These are phyloP conservation scores for Scalesia atractyloides DNA, from an alignment of 129 eudicot species.

Conservation along the genomic window DNA sequence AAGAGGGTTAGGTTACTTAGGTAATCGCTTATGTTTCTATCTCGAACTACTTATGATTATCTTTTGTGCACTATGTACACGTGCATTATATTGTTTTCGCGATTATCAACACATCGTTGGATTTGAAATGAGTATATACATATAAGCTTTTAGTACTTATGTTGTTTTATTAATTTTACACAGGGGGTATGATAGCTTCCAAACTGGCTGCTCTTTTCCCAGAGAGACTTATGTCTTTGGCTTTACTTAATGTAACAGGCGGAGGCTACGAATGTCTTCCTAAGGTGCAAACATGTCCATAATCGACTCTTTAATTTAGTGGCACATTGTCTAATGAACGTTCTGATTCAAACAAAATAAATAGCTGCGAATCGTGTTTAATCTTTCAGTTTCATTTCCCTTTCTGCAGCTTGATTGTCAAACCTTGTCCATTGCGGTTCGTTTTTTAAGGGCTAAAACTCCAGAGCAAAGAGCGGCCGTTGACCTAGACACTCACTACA, in stretches of 20 bases:
- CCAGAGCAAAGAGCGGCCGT: constrained; percentile 98
- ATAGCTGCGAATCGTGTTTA: neutral
- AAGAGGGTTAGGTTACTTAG: too few species aligned
- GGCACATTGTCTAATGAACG: neutral
- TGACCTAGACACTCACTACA: constrained; percentile 94
- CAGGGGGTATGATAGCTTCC: constrained; percentile 98
- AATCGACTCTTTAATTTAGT: neutral
- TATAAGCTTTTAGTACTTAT: constrained; percentile 1
- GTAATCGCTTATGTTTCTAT: too few species aligned
- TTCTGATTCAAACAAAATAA: neutral
- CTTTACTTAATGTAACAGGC: constrained; percentile 91
- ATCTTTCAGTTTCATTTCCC: constrained; percentile 9
- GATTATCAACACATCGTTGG: neutral
- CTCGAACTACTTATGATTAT: too few species aligned
- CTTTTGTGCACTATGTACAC: too few species aligned
- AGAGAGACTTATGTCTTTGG: constrained; percentile 71
- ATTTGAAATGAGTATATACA: neutral
- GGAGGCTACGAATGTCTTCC: constrained; percentile 96
- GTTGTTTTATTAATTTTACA: constrained; percentile 11
- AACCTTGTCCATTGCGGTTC: constrained; percentile 76
- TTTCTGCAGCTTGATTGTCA: constrained; percentile 67
- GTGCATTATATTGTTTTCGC: too few species aligned
- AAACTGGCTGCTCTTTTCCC: constrained; percentile 90
- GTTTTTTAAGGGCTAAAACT: constrained; percentile 91
- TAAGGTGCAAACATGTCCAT: constrained; percentile 55